Evolutionary conservation across 805 yeast species (phyloP).

Genomic region (Candida pseudoglaebosa): DNA sequence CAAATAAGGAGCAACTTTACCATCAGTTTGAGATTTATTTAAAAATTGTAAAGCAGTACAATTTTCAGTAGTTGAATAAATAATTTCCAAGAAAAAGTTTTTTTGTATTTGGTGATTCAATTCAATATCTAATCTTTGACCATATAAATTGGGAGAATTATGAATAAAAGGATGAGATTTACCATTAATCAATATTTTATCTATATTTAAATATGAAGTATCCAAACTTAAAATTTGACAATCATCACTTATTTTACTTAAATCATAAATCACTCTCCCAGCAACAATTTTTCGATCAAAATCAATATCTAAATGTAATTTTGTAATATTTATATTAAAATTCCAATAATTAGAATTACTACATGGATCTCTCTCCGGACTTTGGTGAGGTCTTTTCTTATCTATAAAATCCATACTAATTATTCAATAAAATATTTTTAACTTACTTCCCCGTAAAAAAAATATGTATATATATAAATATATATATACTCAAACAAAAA

Average conservation of each 20-base stretch:
- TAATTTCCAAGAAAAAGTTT: slow-evolving; percentile 32
- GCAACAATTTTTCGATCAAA: slow-evolving; percentile 49
- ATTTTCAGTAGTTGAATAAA: slow-evolving; percentile 64
- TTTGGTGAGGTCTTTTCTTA: slow-evolving; percentile 23
- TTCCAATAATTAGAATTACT: slow-evolving; percentile 68
- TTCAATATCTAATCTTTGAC: neutral
- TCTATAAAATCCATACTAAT: slow-evolving; percentile 13
- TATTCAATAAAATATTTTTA: too few relatives aligned
- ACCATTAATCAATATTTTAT: slow-evolving; percentile 39
- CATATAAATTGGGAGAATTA: neutral
- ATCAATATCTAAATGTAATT: slow-evolving; percentile 47
- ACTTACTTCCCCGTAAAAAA: too few relatives aligned
- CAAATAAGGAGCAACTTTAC: slow-evolving; percentile 62
- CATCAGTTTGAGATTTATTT: slow-evolving; percentile 69
- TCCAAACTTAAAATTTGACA: slow-evolving; percentile 57
- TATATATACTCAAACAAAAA: too few relatives aligned
- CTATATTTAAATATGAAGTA: slow-evolving; percentile 57
- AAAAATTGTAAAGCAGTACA: slow-evolving; percentile 89
- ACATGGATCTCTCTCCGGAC: slow-evolving; percentile 67
- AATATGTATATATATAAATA: too few relatives aligned
- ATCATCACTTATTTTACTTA: slow-evolving; percentile 30
- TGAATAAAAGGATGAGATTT: too few relatives aligned
- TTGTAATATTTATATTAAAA: slow-evolving; percentile 51
- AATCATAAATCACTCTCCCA: slow-evolving; percentile 53
- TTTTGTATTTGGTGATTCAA: too few relatives aligned